These are phyloP conservation scores for Xylaria sp. DNA, from an alignment of 2,329 filamentous ascomycete genomes.

Conservation along the genomic window DNA sequence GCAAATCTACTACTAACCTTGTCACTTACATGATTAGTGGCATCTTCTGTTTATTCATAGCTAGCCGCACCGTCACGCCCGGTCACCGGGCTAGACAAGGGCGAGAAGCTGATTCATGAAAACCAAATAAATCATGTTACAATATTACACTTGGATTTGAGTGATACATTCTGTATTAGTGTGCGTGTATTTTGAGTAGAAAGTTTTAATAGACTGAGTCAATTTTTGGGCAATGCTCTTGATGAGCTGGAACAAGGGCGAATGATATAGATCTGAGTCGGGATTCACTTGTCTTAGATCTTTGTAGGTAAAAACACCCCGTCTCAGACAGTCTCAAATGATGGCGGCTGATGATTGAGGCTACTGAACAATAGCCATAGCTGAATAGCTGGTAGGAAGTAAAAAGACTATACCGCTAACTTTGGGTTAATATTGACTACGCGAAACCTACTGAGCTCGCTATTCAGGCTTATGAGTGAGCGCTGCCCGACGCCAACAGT, in stretches of 20 bases:
- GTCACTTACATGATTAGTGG: conserved; percentile 24
- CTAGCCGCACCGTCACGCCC: conserved; percentile 7
- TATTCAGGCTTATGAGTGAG: not conserved
- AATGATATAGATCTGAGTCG: not conserved
- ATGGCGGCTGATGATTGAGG: not conserved
- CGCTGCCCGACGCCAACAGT: not conserved
- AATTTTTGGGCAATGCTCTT: not conserved
- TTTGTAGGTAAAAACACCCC: not conserved
- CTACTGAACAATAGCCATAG: not conserved
- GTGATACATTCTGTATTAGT: not conserved
- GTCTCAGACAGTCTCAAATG: not conserved
- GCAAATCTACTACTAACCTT: conserved; percentile 24
- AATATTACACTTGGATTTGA: conserved; percentile 1
- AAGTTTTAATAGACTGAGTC: not conserved
- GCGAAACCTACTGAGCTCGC: not conserved
- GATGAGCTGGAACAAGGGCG: not conserved
- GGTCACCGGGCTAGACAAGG: conserved; percentile 8
- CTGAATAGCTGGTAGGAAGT: not conserved
- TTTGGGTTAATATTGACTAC: not conserved
- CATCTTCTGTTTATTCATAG: conserved; percentile 22
- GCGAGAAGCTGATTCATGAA: conserved; percentile 17
- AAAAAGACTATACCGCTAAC: not conserved
- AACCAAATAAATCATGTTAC: conserved; percentile 23
- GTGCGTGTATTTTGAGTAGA: conserved; percentile 1
- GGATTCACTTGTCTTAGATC: conserved; percentile 3